These are phyloP conservation scores for Boletus rubropictus DNA, from an alignment of 768 basidiomycete species.

Conservation along the genomic window DNA sequence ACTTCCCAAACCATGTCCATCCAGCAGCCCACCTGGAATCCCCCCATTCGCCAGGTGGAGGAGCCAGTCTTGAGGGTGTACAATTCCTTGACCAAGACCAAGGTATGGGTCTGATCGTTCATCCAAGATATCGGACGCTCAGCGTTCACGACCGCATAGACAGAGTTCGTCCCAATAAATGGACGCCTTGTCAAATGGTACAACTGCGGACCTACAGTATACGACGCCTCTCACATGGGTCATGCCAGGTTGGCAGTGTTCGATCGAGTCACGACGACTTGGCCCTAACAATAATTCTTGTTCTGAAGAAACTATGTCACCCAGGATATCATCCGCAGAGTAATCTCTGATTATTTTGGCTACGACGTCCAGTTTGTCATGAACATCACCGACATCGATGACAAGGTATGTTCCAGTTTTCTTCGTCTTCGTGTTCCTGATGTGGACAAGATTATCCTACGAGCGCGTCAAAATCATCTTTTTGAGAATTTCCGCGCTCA, in stretches of 20 bases:
- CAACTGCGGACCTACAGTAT: conserved; percentile 98
- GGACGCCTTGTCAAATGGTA: conserved; percentile 92
- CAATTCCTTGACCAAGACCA: conserved; percentile 88
- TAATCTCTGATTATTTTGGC: conserved; percentile 92
- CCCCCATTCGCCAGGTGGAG: conserved; percentile 33
- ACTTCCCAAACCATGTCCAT: conserved; percentile 40
- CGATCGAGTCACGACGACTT: background rate
- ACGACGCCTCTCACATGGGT: conserved; percentile 97
- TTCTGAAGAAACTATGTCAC: conserved; percentile 72
- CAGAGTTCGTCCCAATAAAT: conserved; percentile 64
- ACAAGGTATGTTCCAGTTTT: conserved; percentile 64
- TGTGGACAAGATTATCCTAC: conserved; percentile 75
- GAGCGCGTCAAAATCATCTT: conserved; percentile 78
- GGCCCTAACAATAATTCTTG: conserved; percentile 1
- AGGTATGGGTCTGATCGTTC: conserved; percentile 48
- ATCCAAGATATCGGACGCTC: background rate
- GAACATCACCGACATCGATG: conserved; percentile 99
- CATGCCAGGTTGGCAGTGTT: conserved; percentile 71
- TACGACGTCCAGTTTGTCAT: conserved; percentile 98
- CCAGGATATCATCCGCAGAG: conserved; percentile 41
- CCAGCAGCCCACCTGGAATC: conserved; percentile 51
- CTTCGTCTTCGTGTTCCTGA: conserved; percentile 4
- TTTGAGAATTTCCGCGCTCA: conserved; percentile 56
- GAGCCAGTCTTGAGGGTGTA: conserved; percentile 66
- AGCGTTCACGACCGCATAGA: conserved; percentile 39